Evolutionary conservation across 306 rosid species (phyloP).

Genomic region (Ormosia emarginata): DNA sequence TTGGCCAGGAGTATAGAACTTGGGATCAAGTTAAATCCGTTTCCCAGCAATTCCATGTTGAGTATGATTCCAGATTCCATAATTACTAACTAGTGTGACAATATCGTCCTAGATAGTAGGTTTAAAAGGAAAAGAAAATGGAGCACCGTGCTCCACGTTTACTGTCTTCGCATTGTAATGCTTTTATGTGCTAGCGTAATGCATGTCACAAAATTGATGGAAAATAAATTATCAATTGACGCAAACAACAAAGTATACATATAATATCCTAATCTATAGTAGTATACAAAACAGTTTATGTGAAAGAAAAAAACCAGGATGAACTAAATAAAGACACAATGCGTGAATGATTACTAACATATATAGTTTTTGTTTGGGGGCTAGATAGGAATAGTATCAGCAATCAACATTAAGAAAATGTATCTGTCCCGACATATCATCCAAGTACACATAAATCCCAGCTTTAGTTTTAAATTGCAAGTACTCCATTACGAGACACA

Average conservation of each 20-base stretch:
- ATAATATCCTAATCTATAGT: background rate
- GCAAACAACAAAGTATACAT: background rate
- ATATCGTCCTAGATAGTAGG: background rate
- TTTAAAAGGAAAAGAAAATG: background rate
- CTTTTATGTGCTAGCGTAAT: background rate
- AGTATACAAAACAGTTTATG: slow-evolving; percentile 2
- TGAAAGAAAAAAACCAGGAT: slow-evolving; percentile 6
- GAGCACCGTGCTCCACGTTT: background rate
- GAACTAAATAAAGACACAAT: background rate
- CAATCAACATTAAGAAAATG: background rate
- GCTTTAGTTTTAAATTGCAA: background rate
- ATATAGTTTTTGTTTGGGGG: no score
- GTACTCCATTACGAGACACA: background rate
- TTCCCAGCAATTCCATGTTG: background rate
- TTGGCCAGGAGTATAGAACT: slow-evolving; percentile 69
- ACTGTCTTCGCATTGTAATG: background rate
- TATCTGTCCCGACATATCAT: background rate
- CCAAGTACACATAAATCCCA: background rate
- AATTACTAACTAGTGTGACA: background rate
- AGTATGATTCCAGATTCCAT: background rate
- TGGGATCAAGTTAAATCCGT: background rate
- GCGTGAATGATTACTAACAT: background rate
- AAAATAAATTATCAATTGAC: background rate
- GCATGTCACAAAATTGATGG: background rate
- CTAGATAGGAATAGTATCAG: background rate